phyloP scores from a whole-genome alignment of 2,329 filamentous ascomycete genomes.

The Fusarium xyrophilum region DNA sequence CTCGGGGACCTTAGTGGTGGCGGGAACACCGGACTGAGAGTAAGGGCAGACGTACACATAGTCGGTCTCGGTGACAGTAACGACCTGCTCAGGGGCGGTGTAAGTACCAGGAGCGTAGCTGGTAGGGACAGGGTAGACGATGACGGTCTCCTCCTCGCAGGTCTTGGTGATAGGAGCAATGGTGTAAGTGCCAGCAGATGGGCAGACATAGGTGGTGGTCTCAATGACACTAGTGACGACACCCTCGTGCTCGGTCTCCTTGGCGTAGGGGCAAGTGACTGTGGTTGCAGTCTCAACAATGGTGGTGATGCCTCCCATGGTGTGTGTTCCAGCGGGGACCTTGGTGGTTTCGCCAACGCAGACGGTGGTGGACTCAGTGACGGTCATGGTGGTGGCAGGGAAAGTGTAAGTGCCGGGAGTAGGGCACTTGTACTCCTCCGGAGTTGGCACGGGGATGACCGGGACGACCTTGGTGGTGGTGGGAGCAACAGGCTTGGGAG shows the following conservation, averaged over 20 bases:
- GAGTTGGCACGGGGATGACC: slow-evolving; percentile 59
- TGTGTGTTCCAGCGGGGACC: slow-evolving; percentile 70
- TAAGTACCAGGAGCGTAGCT: slow-evolving; percentile 74
- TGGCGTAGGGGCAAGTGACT: slow-evolving; percentile 73
- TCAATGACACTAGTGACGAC: slow-evolving; percentile 71
- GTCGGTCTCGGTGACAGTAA: slow-evolving; percentile 73
- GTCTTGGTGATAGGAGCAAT: slow-evolving; percentile 72
- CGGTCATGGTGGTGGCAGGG: slow-evolving; percentile 73
- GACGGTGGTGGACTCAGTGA: slow-evolving; percentile 72
- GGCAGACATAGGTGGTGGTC: slow-evolving; percentile 77
- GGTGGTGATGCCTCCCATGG: slow-evolving; percentile 75
- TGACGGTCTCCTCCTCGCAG: slow-evolving; percentile 59
- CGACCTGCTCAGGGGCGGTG: slow-evolving; percentile 69
- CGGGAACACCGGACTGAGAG: slow-evolving; percentile 51
- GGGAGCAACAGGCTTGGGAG: slow-evolving; percentile 28
- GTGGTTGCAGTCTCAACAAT: slow-evolving; percentile 71
- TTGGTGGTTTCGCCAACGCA: slow-evolving; percentile 68
- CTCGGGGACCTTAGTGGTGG: slow-evolving; percentile 36
- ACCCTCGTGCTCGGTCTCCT: slow-evolving; percentile 62
- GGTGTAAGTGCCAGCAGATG: slow-evolving; percentile 76
- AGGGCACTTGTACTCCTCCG: slow-evolving; percentile 61
- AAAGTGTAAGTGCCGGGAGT: slow-evolving; percentile 78
- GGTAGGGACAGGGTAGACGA: slow-evolving; percentile 71
- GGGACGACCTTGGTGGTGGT: slow-evolving; percentile 51
- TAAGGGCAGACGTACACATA: slow-evolving; percentile 76